These are phyloP conservation scores for Elongisporangium prolatum DNA, from an alignment of 352 stramenopile species.

Conservation along the genomic window DNA sequence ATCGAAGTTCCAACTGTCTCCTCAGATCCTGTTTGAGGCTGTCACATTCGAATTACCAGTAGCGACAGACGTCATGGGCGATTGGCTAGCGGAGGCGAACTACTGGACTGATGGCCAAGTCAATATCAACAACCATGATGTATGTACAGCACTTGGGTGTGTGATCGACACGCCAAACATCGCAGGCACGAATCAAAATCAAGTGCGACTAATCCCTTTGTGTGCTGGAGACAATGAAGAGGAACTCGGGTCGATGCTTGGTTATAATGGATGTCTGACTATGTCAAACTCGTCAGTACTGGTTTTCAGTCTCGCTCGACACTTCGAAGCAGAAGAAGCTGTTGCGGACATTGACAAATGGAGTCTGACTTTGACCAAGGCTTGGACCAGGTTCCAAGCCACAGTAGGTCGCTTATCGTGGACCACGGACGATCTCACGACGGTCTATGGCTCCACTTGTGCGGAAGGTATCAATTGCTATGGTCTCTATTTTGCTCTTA, in stretches of 20 bases:
- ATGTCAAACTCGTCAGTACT: too few species aligned
- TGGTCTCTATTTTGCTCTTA: neutral
- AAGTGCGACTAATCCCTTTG: neutral
- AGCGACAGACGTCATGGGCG: neutral
- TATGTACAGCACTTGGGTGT: neutral
- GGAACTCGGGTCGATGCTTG: too few species aligned
- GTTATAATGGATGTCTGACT: too few species aligned
- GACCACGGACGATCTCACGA: neutral
- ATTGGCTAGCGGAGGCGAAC: too few species aligned
- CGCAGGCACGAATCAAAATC: neutral
- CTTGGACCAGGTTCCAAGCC: neutral
- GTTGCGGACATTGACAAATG: too few species aligned
- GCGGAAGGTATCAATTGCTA: neutral
- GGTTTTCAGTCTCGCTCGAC: too few species aligned
- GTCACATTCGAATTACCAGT: neutral
- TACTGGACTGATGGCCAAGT: too few species aligned
- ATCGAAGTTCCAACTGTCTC: neutral
- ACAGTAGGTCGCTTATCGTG: neutral
- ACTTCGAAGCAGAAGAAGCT: too few species aligned
- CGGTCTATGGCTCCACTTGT: neutral
- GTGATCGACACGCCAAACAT: neutral
- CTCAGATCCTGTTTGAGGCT: neutral
- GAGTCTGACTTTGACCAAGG: neutral
- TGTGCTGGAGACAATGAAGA: neutral
- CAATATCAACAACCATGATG: neutral